These are phyloP conservation scores for Eucalyptus regnans DNA, from an alignment of 345 rosid species.

Conservation along the genomic window DNA sequence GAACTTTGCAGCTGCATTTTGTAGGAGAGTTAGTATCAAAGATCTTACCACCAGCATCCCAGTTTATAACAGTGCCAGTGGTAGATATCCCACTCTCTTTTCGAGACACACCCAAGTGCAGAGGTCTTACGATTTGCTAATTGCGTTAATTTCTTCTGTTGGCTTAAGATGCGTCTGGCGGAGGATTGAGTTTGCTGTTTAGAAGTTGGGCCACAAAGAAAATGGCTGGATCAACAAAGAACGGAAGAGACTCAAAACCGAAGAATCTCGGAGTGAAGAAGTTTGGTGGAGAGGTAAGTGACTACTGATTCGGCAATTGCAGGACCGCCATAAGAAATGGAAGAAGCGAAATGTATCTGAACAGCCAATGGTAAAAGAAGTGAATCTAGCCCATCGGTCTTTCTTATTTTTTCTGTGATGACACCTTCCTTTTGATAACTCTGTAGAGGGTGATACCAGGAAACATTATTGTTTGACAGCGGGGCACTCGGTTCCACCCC, in stretches of 20 bases:
- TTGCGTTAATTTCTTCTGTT: not conserved
- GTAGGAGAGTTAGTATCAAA: constrained; percentile 10
- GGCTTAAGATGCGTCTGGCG: constrained; percentile 32
- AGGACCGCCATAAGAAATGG: not conserved
- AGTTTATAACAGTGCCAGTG: constrained; percentile 1
- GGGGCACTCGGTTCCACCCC: constrained; percentile 79
- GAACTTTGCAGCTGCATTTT: constrained; percentile 6
- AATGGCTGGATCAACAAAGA: constrained; percentile 81
- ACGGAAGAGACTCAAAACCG: constrained; percentile 76
- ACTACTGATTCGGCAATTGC: not conserved
- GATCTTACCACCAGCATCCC: constrained; percentile 12
- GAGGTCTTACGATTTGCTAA: not conserved
- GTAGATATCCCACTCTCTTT: not conserved
- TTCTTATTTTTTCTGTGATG: not conserved
- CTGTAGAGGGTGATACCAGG: constrained; percentile 77
- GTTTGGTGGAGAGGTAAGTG: constrained; percentile 74
- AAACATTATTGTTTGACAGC: constrained; percentile 69
- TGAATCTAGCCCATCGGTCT: not conserved
- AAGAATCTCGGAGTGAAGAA: constrained; percentile 93
- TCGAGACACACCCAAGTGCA: too few species aligned
- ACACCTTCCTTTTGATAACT: not conserved
- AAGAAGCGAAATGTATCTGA: not conserved
- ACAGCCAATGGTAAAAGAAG: not conserved
- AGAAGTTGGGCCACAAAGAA: constrained; percentile 88
- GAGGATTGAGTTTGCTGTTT: constrained; percentile 58